phyloP scores from a whole-genome alignment of 2,329 filamentous ascomycete species.

The Botrytis cinerea region DNA sequence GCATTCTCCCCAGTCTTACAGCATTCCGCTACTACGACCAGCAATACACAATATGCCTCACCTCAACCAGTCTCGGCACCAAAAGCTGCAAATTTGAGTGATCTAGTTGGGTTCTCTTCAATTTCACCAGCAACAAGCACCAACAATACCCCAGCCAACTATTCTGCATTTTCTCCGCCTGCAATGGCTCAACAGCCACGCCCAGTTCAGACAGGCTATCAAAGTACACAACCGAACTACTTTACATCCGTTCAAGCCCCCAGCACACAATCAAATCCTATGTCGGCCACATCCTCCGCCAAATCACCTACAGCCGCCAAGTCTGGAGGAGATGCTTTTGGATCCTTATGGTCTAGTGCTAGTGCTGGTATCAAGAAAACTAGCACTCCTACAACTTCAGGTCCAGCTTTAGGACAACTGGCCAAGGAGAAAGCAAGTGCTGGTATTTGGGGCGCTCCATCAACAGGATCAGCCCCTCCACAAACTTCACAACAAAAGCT shows the following conservation, averaged over 20 bases:
- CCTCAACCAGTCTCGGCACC: slow-evolving; percentile 84
- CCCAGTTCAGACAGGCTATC: slow-evolving; percentile 63
- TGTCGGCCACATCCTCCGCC: slow-evolving; percentile 43
- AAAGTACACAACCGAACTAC: slow-evolving; percentile 86
- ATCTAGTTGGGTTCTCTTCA: slow-evolving; percentile 77
- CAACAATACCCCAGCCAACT: slow-evolving; percentile 59
- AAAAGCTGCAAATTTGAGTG: slow-evolving; percentile 76
- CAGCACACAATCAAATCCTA: slow-evolving; percentile 41
- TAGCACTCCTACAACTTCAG: slow-evolving; percentile 58
- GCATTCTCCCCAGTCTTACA: slow-evolving; percentile 45
- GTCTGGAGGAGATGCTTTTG: slow-evolving; percentile 80
- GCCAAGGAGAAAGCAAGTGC: slow-evolving; percentile 98
- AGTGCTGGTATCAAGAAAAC: slow-evolving; percentile 76
- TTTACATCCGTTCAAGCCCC: slow-evolving; percentile 75
- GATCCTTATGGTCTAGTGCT: slow-evolving; percentile 73
- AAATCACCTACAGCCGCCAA: slow-evolving; percentile 55
- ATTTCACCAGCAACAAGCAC: slow-evolving; percentile 71
- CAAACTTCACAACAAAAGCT: slow-evolving; percentile 40
- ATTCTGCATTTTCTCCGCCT: slow-evolving; percentile 62
- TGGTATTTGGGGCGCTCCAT: slow-evolving; percentile 84
- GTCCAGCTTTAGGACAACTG: slow-evolving; percentile 85
- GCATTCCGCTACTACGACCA: slow-evolving; percentile 53
- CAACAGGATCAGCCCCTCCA: slow-evolving; percentile 38
- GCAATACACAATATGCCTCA: slow-evolving; percentile 71
- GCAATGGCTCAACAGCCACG: slow-evolving; percentile 45